These are phyloP conservation scores for Rhizopogon vesiculosus DNA, from an alignment of 768 basidiomycete genomes.

Conservation along the genomic window DNA sequence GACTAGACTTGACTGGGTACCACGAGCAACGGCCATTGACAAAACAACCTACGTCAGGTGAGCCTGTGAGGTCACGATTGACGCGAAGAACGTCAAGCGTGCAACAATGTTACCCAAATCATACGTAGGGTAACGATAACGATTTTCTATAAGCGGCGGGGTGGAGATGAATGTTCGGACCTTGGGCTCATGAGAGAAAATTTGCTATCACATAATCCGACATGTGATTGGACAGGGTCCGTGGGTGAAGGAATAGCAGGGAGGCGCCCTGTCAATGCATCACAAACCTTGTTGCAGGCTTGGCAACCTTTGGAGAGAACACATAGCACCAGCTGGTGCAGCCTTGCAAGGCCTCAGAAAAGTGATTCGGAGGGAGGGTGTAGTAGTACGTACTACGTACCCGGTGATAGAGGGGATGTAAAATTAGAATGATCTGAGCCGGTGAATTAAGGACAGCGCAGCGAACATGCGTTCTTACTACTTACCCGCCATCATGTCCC, in stretches of 20 bases:
- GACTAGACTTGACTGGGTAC: not conserved
- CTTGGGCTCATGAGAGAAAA: not conserved
- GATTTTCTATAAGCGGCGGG: slow-evolving; percentile 1
- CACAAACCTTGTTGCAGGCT: not conserved
- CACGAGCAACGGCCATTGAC: not conserved
- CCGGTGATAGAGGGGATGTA: not conserved
- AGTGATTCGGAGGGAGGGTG: too few species aligned
- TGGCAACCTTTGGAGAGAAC: not conserved
- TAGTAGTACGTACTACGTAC: too few species aligned
- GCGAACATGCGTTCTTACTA: not conserved
- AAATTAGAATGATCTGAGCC: not conserved
- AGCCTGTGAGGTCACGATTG: not conserved
- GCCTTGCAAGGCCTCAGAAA: too few species aligned
- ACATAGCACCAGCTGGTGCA: too few species aligned
- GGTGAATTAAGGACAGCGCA: not conserved
- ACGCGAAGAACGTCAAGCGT: not conserved
- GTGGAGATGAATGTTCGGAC: not conserved
- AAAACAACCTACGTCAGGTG: not conserved
- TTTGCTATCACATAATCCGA: not conserved
- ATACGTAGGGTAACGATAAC: slow-evolving; percentile 1
- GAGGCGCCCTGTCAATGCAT: too few species aligned
- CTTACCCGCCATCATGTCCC: not conserved
- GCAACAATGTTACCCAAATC: not conserved
- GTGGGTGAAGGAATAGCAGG: not conserved
- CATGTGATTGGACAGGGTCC: not conserved